Percentiles rank a stretch among this genome's conserved stretches.
These are phyloP conservation scores for Pezicula radicicola DNA, from an alignment of 2,329 filamentous ascomycete genomes.

Conservation along the genomic window DNA sequence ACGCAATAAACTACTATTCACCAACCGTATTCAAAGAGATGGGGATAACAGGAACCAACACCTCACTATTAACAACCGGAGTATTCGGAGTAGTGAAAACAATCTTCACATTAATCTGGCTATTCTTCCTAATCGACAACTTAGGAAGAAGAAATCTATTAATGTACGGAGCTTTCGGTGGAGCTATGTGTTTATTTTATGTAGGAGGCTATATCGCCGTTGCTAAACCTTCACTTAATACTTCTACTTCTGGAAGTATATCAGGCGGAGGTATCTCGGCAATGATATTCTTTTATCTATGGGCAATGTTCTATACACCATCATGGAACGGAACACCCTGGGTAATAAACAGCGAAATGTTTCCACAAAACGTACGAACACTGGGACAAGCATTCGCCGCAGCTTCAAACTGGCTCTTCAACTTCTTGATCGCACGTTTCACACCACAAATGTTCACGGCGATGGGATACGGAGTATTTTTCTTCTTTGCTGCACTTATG, in stretches of 20 bases:
- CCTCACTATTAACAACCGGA: conserved; percentile 66
- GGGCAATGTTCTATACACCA: conserved; percentile 64
- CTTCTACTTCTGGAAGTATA: conserved; percentile 6
- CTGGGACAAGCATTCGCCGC: conserved; percentile 56
- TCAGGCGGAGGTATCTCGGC: conserved; percentile 53
- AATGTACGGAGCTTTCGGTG: conserved; percentile 51
- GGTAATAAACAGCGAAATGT: conserved; percentile 69
- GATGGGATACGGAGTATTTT: conserved; percentile 20
- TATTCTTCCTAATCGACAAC: conserved; percentile 61
- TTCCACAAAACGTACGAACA: conserved; percentile 47
- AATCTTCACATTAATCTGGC: conserved; percentile 57
- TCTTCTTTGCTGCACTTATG: conserved; percentile 41
- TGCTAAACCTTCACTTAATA: conserved; percentile 38
- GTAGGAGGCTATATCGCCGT: conserved; percentile 64
- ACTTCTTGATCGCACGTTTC: conserved; percentile 60
- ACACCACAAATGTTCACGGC: conserved; percentile 18
- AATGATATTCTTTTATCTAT: conserved; percentile 67
- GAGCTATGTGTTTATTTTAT: conserved; percentile 61
- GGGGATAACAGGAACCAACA: conserved; percentile 54
- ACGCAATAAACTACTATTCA: conserved; percentile 56
- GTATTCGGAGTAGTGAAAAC: conserved; percentile 71
- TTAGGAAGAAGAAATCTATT: conserved; percentile 58
- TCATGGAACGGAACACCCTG: conserved; percentile 69
- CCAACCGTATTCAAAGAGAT: conserved; percentile 66
- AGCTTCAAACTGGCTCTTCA: conserved; percentile 69